These are phyloP conservation scores for Yueomyces sp. DNA, from an alignment of 805 yeast genomes.

Conservation along the genomic window DNA sequence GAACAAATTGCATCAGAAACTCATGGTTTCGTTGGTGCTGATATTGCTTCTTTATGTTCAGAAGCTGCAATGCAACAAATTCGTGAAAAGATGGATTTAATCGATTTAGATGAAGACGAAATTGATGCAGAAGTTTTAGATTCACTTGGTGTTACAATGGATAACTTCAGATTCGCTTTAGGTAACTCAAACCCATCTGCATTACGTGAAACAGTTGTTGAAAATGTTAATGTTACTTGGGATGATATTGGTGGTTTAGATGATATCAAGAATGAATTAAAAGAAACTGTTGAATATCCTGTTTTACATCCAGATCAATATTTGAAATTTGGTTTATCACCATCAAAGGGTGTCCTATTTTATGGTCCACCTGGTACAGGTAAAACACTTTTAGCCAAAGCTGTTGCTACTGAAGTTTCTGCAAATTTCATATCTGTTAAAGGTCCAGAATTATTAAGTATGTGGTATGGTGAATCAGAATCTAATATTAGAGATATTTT, in stretches of 20 bases:
- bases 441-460: slow-evolving; percentile 48
- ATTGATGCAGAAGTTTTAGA: slow-evolving; percentile 96
- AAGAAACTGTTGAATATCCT: slow-evolving; percentile 98
- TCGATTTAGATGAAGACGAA: slow-evolving; percentile 36
- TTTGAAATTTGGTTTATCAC: slow-evolving; percentile 94
- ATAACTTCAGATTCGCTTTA: slow-evolving; percentile 92
- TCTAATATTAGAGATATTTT: slow-evolving; percentile 94
- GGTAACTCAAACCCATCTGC: slow-evolving; percentile 99
- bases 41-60: slow-evolving; percentile 95
- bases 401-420: slow-evolving; percentile 97
- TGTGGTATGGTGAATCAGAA: slow-evolving; percentile 99
- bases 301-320: slow-evolving; percentile 98
- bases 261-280: slow-evolving; percentile 88
- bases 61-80: slow-evolving; percentile 99
- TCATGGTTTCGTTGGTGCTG: slow-evolving; percentile 99
- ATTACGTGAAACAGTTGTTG: slow-evolving; percentile 97
- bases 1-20: slow-evolving; percentile 95
- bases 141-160: slow-evolving; percentile 96
- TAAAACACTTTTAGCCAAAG: slow-evolving; percentile 95
- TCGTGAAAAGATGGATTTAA: slow-evolving; percentile 97
- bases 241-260: slow-evolving; percentile 99
- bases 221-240: slow-evolving; percentile 97
- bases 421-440: slow-evolving; percentile 90
- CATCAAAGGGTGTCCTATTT: slow-evolving; percentile 96
- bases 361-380: slow-evolving; percentile 99